phyloP scores from a whole-genome alignment of 305 asterid genomes.

The Lippia alba region DNA sequence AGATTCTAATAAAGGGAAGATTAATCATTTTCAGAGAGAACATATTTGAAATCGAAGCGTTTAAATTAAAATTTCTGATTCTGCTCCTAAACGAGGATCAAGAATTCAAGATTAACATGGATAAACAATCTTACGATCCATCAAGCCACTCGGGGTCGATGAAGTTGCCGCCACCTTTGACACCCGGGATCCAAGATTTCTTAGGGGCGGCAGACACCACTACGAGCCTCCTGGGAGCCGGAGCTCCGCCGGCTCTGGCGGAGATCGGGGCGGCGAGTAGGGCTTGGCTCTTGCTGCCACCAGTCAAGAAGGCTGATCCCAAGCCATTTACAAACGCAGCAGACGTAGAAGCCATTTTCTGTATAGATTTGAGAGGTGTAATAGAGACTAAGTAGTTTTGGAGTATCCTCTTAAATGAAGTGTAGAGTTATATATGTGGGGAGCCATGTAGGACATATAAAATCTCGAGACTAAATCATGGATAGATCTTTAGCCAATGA shows the following conservation, averaged over 20 bases:
- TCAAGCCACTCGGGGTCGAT: slow-evolving; percentile 95
- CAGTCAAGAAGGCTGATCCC: slow-evolving; percentile 86
- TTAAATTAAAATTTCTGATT: too few relatives aligned
- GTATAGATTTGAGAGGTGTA: neutral
- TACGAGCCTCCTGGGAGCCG: slow-evolving; percentile 55
- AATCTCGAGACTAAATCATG: slow-evolving; percentile 49
- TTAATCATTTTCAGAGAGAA: too few relatives aligned
- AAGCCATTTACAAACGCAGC: slow-evolving; percentile 84
- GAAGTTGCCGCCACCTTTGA: slow-evolving; percentile 69
- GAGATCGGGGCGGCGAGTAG: slow-evolving; percentile 53
- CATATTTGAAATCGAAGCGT: too few relatives aligned
- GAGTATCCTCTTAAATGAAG: slow-evolving; percentile 37
- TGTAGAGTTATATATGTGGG: slow-evolving; percentile 35
- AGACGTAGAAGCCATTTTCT: slow-evolving; percentile 81
- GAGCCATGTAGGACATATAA: slow-evolving; percentile 69
- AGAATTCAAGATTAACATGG: too few relatives aligned
- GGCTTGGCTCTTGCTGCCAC: slow-evolving; percentile 73
- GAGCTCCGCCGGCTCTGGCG: slow-evolving; percentile 46
- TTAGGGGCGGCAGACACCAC: slow-evolving; percentile 74
- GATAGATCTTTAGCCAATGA: slow-evolving; percentile 81
- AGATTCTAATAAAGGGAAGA: too few relatives aligned
- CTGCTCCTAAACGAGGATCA: too few relatives aligned
- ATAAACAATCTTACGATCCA: slow-evolving; percentile 73
- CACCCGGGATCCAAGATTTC: slow-evolving; percentile 94
- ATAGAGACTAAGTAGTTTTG: slow-evolving; percentile 9